These are phyloP conservation scores for Candida alai DNA, from an alignment of 805 yeast genomes.

Conservation along the genomic window DNA sequence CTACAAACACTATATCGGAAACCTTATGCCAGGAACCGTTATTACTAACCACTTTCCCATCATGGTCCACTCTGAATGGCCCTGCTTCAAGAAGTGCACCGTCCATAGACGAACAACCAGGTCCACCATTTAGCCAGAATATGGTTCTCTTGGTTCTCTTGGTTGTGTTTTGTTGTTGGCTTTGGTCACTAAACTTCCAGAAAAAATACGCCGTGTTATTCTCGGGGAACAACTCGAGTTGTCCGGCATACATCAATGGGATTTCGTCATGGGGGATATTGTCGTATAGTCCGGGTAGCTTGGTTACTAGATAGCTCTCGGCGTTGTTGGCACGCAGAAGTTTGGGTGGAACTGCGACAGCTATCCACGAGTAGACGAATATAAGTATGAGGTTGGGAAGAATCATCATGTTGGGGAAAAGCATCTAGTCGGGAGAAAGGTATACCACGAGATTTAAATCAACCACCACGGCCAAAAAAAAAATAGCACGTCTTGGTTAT, in stretches of 20 bases:
- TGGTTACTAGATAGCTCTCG: slow-evolving; percentile 23
- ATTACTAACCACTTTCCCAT: slow-evolving; percentile 47
- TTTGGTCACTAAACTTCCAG: slow-evolving; percentile 67
- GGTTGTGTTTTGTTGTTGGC: too few relatives aligned
- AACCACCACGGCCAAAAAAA: too few relatives aligned
- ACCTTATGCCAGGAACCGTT: slow-evolving; percentile 80
- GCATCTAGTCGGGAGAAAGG: too few relatives aligned
- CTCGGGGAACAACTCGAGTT: slow-evolving; percentile 52
- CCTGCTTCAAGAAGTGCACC: slow-evolving; percentile 94
- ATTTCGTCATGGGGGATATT: slow-evolving; percentile 29
- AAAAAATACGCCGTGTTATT: slow-evolving; percentile 64
- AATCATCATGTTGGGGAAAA: not conserved
- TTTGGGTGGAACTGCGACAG: slow-evolving; percentile 12
- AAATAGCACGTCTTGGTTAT: too few relatives aligned
- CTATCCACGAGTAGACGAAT: not conserved
- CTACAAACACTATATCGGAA: slow-evolving; percentile 80
- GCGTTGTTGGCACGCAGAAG: slow-evolving; percentile 8
- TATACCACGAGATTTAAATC: too few relatives aligned
- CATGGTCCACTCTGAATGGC: slow-evolving; percentile 62
- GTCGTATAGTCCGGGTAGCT: slow-evolving; percentile 35
- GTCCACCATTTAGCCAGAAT: slow-evolving; percentile 97
- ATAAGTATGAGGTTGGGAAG: not conserved
- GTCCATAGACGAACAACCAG: slow-evolving; percentile 97
- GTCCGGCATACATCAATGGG: slow-evolving; percentile 64
- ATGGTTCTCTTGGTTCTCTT: slow-evolving; percentile 44